Conservation (phyloP, 805 yeast genomes). For the Candida quercuum region DNA sequence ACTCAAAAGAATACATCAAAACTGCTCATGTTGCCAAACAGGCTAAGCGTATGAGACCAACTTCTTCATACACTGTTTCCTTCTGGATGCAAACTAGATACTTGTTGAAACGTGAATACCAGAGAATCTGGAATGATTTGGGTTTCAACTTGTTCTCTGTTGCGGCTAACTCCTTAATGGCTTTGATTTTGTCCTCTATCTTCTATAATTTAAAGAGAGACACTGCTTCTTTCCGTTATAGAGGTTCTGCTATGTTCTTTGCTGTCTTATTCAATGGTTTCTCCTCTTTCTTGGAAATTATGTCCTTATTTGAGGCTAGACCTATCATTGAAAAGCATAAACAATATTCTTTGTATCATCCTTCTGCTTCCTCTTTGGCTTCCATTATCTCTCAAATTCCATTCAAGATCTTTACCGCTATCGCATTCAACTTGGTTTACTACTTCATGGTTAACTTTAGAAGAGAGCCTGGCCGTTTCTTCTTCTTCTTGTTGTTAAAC, state of each 20-base stretch:
- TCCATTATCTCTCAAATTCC: conserved; percentile 58
- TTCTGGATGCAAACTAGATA: conserved; percentile 47
- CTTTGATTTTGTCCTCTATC: conserved; percentile 50
- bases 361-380: conserved; percentile 61
- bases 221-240: conserved; percentile 44
- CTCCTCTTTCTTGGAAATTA: conserved; percentile 53
- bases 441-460: conserved; percentile 53
- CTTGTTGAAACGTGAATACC: conserved; percentile 39
- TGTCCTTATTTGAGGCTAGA: conserved; percentile 29
- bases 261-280: conserved; percentile 60
- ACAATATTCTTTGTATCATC: conserved; percentile 52
- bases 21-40: conserved; percentile 49
- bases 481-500: conserved; percentile 42
- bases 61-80: conserved; percentile 51
- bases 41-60: conserved; percentile 37
- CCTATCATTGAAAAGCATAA: conserved; percentile 56
- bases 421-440: conserved; percentile 42
- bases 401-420: conserved; percentile 35
- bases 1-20: conserved; percentile 32
- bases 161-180: conserved; percentile 45
- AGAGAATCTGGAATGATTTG: conserved; percentile 44
- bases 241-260: conserved; percentile 66
- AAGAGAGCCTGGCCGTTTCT: conserved; percentile 50
- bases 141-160: conserved; percentile 38
- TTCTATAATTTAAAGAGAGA: conserved; percentile 43